Percentiles rank a stretch among this genome's conserved stretches.
Evolutionary conservation across 768 basidiomycete genomes (phyloP).

Genomic region (Mycena galopus): DNA sequence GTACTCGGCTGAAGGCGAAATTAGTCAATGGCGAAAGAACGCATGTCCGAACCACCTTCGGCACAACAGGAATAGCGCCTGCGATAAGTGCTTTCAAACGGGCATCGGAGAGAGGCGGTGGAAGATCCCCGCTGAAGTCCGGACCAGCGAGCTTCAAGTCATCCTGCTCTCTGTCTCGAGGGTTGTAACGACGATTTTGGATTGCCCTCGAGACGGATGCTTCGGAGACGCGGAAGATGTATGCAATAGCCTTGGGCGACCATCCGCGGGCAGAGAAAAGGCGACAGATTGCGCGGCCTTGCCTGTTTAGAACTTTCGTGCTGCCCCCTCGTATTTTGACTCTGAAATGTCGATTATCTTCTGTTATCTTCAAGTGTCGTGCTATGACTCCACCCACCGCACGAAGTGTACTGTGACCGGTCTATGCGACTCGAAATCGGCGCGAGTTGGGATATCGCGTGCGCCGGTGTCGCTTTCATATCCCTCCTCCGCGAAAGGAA

Average conservation of each 20-base stretch:
- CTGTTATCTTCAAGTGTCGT: too few relatives aligned
- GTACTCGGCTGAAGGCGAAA: too few relatives aligned
- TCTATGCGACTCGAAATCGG: not conserved
- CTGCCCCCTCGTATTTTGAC: too few relatives aligned
- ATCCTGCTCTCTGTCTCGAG: not conserved
- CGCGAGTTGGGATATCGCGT: not conserved
- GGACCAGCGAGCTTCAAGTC: not conserved
- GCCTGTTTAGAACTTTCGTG: not conserved
- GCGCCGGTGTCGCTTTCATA: constrained; percentile 10
- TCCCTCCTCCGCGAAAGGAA: not conserved
- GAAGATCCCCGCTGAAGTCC: not conserved
- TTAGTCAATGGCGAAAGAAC: too few relatives aligned
- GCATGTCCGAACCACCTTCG: not conserved
- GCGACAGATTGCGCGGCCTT: constrained; percentile 3
- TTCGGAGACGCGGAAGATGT: not conserved
- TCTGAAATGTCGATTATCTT: too few relatives aligned
- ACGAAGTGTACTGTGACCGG: not conserved
- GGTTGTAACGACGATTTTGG: not conserved
- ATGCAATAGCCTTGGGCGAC: not conserved
- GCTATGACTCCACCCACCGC: too few relatives aligned
- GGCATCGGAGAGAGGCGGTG: not conserved
- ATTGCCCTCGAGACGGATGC: not conserved
- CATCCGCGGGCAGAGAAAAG: not conserved
- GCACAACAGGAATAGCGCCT: not conserved
- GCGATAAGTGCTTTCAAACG: not conserved